Base-by-base conservation (phyloP, 176 grass and related monocot genomes). In the Ampelocalamus luodianensis region DNA sequence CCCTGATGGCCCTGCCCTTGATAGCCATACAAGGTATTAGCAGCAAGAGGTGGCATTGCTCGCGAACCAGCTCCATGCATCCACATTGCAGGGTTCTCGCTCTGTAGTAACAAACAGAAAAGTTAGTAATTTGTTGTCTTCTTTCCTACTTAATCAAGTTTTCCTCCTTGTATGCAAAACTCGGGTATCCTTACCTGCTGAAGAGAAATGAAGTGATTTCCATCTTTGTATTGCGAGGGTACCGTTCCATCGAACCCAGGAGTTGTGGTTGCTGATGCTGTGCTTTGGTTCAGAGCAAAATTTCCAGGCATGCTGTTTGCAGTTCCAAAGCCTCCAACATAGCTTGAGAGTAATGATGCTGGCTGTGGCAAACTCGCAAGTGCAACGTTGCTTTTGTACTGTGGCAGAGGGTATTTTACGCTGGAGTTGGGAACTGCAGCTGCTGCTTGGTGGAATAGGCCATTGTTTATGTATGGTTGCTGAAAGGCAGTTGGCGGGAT, bases 31-130 rank as follows among this genome's bases (percentile, higher is more conserved):
- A 90, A 61, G 27, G 75, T 65, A 79, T 87, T 95, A 16, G 90
- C 79, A 37, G 85, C 85, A 84, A 92, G 88, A 9, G 85, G 82
- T 51, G 88, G 91, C 93, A 95, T 90, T 45, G 83, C 89, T 66
- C 88, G 91, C 4, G 90, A 92, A 39, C 90, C 79, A 78, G 79
- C 90, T 60, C 90, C 88, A 51, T 90, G 93, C 75, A 95, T 83
- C 93, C 93, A 95, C 93, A 92, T 90, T 51, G 88, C 88, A 79
- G 88, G 71, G 51, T 87, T 95, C 53, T 95, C 93, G 20, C 55
- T 86, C 93, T 95, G 82, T 16, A 83, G 18, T 0, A 60, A 56
- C 26, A 81, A 54, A 48, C 10, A 26, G 11, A 9, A 9, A 69
- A 79, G n/a, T 69, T 43, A 71, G 78, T 50, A 46, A 68, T 56